Percentiles rank a stretch among this genome's conserved stretches.
Conservation (phyloP, 2,329 filamentous ascomycete genomes). For the Colletotrichum sp. region DNA sequence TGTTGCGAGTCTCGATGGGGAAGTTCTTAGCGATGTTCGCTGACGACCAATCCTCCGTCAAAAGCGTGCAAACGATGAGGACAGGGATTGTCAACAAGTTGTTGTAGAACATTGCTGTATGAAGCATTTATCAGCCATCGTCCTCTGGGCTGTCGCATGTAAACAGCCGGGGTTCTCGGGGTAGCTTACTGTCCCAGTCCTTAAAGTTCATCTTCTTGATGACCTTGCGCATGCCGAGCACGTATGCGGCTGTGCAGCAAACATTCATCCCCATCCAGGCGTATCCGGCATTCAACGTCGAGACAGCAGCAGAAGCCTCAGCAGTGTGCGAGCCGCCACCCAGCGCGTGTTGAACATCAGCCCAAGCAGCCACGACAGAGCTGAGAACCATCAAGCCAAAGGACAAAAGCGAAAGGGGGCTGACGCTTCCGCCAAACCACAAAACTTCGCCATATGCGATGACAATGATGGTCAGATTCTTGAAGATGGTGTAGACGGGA, state of each 20-base stretch:
- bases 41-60: conserved; percentile 91
- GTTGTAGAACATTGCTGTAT: conserved; percentile 98
- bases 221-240: conserved; percentile 94
- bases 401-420: conserved; percentile 84
- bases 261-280: conserved; percentile 99
- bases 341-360: conserved; percentile 88
- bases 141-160: not conserved
- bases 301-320: conserved; percentile 76
- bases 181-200: conserved; percentile 92
- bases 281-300: conserved; percentile 92
- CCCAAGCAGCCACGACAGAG: conserved; percentile 94
- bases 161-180: not conserved
- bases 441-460: conserved; percentile 98
- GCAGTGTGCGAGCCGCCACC: conserved; percentile 55
- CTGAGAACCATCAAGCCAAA: conserved; percentile 97
- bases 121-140: conserved; percentile 26
- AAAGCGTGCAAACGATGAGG: conserved; percentile 78
- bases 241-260: conserved; percentile 88
- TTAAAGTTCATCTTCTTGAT: conserved; percentile 99
- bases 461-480: conserved; percentile 98
- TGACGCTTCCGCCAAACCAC: conserved; percentile 96
- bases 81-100: conserved; percentile 96
- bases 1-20: conserved; percentile 79
- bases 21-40: conserved; percentile 88
- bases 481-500: conserved; percentile 99